Base-by-base conservation (phyloP, 805 yeast species). In the Starmerella davenportii region DNA sequence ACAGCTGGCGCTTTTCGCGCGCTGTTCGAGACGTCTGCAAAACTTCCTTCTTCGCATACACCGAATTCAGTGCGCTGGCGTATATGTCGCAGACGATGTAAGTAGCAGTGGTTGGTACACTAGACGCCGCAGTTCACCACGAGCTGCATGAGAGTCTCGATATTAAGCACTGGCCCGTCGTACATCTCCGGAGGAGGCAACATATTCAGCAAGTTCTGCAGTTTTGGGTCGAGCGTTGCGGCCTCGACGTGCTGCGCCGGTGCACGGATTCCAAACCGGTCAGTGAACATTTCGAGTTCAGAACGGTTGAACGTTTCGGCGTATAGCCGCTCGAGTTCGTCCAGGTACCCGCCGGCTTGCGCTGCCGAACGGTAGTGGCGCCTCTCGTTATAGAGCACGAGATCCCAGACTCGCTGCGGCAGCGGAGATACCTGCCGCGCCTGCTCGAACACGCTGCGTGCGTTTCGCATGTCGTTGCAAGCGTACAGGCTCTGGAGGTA, bases 381-480 rank as follows among this genome's bases (percentile, higher is more conserved):
- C 19, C 32, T 7, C 15, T 29, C 32, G 9, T 15, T 7, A 15
- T n/a, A 7, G 15, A 29, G 32, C 5, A 29, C 32, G 16, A 29
- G 13, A 23, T 23, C 25, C 25, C 25, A 23, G 25, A 23, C 25
- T 11, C 25, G 7, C 25, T 23, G 7, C 11, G 7, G 9, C 7
- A 7, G 9, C 7, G 25, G 9, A 7, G 25, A 23, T 7, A 11
- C 25, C 11, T 11, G 7, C 25, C 7, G 7, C 11, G 25, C 25
- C 25, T 23, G 25, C 56, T 90, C 96, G 54, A 87, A 77, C 28
- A 82, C 64, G 7, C 82, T 79, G 48, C 87, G 76, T 15, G 84
- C 79, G 25, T 23, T 11, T 7, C 7, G 25, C 59, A 74, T 85
- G 50, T 76, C 79, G 52, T 76, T 76, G 21, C 69, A 64, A 43